phyloP scores from a whole-genome alignment of 805 yeast species.

The Metschnikowia shivogae region DNA sequence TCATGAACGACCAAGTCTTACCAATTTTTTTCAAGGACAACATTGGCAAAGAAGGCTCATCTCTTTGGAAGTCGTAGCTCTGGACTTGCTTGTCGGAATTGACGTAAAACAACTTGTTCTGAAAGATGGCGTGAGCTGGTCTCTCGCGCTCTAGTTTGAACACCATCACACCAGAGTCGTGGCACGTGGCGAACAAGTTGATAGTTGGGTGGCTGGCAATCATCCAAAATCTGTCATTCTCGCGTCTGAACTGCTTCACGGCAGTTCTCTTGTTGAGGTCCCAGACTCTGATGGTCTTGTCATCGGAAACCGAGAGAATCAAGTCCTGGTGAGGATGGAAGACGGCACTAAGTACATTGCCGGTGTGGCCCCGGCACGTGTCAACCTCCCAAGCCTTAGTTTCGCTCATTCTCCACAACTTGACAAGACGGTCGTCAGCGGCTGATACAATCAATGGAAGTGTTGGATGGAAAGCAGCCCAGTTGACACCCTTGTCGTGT shows the following conservation, averaged over 20 bases:
- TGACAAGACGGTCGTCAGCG: constrained; percentile 93
- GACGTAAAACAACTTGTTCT: constrained; percentile 70
- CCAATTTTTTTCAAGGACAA: constrained; percentile 82
- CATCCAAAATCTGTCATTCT: constrained; percentile 92
- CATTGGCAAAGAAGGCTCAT: constrained; percentile 69
- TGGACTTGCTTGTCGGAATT: constrained; percentile 86
- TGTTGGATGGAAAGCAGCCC: constrained; percentile 98
- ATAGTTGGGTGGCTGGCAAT: constrained; percentile 83
- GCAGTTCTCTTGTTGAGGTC: constrained; percentile 91
- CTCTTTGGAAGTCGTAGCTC: constrained; percentile 62
- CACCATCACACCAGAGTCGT: constrained; percentile 96
- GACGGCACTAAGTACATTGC: constrained; percentile 80
- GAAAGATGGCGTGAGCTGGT: constrained; percentile 77
- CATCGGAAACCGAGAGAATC: constrained; percentile 91
- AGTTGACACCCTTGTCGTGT: constrained; percentile 96
- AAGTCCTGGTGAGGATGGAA: constrained; percentile 94
- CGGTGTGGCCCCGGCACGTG: constrained; percentile 96
- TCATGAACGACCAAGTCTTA: constrained; percentile 78
- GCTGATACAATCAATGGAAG: constrained; percentile 92
- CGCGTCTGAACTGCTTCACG: constrained; percentile 90
- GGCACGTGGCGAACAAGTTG: constrained; percentile 93
- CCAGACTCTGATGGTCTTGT: constrained; percentile 95
- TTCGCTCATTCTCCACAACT: constrained; percentile 96
- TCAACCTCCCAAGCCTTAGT: constrained; percentile 99
- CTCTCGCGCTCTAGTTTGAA: constrained; percentile 97